Percentiles rank a stretch among this genome's conserved stretches.
Conservation (phyloP, 192 early-diverging fungal species). For the Umbelopsis vinacea region DNA sequence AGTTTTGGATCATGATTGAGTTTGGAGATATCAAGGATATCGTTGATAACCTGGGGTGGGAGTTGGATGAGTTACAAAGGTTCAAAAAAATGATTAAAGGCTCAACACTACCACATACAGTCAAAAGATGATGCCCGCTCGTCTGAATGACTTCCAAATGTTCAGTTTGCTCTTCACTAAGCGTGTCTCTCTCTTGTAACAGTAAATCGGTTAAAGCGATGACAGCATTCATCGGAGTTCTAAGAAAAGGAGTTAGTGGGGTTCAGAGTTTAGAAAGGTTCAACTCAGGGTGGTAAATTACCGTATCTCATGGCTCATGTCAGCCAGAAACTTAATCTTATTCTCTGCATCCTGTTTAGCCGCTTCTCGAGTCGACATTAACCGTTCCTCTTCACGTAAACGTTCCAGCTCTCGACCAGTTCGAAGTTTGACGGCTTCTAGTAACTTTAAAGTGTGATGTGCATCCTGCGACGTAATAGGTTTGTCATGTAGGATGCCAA, state of each 20-base stretch:
- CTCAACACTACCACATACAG: constrained; percentile 35
- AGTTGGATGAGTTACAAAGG: neutral
- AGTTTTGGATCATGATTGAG: constrained; percentile 60
- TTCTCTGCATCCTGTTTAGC: constrained; percentile 55
- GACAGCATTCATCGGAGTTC: constrained; percentile 63
- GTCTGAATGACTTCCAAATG: constrained; percentile 60
- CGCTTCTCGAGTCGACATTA: constrained; percentile 47
- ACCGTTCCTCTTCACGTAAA: constrained; percentile 41
- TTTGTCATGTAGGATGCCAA: neutral
- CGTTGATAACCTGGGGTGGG: constrained; percentile 56
- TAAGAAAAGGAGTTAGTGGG: constrained; percentile 20
- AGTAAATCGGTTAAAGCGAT: constrained; percentile 57
- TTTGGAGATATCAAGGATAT: constrained; percentile 59
- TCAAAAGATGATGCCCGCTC: constrained; percentile 60
- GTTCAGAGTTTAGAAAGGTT: too few species aligned
- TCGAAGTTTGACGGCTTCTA: constrained; percentile 41
- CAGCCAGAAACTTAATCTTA: constrained; percentile 59
- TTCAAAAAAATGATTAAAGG: neutral
- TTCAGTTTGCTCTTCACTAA: constrained; percentile 53
- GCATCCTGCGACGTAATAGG: constrained; percentile 22
- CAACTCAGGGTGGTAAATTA: constrained; percentile 4
- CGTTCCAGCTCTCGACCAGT: constrained; percentile 48
- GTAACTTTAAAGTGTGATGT: constrained; percentile 22
- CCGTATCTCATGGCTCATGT: constrained; percentile 63
- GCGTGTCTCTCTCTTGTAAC: constrained; percentile 45